phyloP scores from a whole-genome alignment of 805 yeast species.

The Saccharomycopsis sp. region DNA sequence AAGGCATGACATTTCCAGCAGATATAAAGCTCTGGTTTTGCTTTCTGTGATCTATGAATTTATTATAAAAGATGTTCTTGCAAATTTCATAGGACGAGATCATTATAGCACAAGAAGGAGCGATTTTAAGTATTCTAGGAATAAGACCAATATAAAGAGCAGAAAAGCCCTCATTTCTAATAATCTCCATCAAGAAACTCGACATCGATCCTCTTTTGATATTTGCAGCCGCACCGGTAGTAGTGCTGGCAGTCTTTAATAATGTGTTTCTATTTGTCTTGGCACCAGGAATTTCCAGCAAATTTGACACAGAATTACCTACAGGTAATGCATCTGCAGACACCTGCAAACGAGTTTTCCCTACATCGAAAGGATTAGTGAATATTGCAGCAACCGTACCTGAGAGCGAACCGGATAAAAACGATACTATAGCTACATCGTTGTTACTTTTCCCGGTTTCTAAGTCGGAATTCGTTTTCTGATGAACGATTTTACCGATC shows the following conservation, averaged over 20 bases:
- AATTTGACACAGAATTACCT: constrained; percentile 16
- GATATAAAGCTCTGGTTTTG: background rate
- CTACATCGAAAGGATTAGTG: constrained; percentile 96
- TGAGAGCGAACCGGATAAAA: constrained; percentile 74
- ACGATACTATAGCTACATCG: constrained; percentile 54
- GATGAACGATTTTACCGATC: constrained; percentile 16
- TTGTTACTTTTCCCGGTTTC: constrained; percentile 24
- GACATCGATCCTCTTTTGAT: constrained; percentile 51
- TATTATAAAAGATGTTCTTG: constrained; percentile 45
- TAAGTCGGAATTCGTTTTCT: background rate
- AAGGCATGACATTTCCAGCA: background rate
- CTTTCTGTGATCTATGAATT: background rate
- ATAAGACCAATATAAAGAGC: constrained; percentile 84
- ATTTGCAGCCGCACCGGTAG: constrained; percentile 5
- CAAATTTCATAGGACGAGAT: constrained; percentile 90
- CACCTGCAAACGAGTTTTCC: constrained; percentile 86
- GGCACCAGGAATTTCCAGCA: constrained; percentile 8
- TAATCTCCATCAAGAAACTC: constrained; percentile 54
- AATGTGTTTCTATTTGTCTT: constrained; percentile 22
- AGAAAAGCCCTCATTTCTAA: constrained; percentile 64
- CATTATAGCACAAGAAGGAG: constrained; percentile 98
- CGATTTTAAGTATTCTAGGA: constrained; percentile 85
- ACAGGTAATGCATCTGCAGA: constrained; percentile 32
- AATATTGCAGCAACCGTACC: constrained; percentile 80
- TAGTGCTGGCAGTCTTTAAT: constrained; percentile 8